Percentiles rank a stretch among this genome's conserved stretches.
Conservation (phyloP, 345 rosid genomes). For the Limnanthes douglasii region DNA sequence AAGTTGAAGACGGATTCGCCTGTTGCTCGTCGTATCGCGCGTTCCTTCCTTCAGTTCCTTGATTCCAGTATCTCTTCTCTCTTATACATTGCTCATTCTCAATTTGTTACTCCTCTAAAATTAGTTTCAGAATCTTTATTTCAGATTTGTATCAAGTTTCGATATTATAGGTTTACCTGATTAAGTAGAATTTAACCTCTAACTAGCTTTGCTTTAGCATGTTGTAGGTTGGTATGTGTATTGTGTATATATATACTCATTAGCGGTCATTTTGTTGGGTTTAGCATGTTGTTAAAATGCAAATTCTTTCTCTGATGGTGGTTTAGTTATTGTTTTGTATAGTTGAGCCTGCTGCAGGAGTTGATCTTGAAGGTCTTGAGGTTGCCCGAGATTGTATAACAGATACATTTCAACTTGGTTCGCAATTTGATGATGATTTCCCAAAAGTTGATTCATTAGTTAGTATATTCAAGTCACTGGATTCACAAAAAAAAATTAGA, state of each 20-base stretch:
- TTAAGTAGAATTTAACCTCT: not conserved
- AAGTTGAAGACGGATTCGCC: slow-evolving; percentile 30
- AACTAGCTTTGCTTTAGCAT: not conserved
- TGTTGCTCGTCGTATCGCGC: slow-evolving; percentile 39
- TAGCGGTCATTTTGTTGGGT: not conserved
- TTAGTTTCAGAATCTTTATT: too few species aligned
- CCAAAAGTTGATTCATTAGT: slow-evolving; percentile 24
- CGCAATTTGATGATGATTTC: slow-evolving; percentile 4
- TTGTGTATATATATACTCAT: not conserved
- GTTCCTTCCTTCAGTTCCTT: slow-evolving; percentile 45
- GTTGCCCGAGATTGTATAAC: slow-evolving; percentile 44
- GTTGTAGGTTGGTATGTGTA: not conserved
- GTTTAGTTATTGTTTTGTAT: not conserved
- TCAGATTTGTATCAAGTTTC: not conserved
- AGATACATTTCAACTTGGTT: slow-evolving; percentile 23
- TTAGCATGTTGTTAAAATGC: not conserved
- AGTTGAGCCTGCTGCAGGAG: slow-evolving; percentile 46
- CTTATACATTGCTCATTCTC: not conserved
- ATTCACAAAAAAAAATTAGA: slow-evolving; percentile 7
- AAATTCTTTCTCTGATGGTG: not conserved
- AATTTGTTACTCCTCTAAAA: not conserved
- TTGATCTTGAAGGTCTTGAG: slow-evolving; percentile 44
- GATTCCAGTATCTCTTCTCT: slow-evolving; percentile 22
- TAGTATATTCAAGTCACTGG: slow-evolving; percentile 24
- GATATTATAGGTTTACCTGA: not conserved